Base-by-base conservation (phyloP, 345 rosid genomes). In the Kandelia obovata region DNA sequence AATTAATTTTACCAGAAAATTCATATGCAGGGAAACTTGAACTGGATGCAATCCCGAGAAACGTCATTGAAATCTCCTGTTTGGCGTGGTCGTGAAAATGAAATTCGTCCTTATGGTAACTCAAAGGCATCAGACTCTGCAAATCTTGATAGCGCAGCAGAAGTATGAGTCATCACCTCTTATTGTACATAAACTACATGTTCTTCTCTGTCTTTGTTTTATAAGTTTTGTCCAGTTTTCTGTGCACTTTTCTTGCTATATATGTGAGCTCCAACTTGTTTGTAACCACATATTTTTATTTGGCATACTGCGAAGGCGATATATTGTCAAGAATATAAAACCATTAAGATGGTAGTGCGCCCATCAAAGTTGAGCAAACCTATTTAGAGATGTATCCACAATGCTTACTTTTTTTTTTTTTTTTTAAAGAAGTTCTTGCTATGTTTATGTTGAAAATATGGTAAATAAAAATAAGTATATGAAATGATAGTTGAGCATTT, bases 11-110 rank as follows among this genome's bases (percentile, higher is more conserved):
- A 58, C 61, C n/a, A 53, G 65, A 55, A 61, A 69, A 52, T 23
- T 56, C 62, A 2, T 57, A 47, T 85, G 70, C 73, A 95, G 99
- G 99, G 99, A 58, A 95, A 95, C 84, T 83, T 95, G 82, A 95
- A 95, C 53, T 95, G 99, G 99, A 95, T 95, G 99, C 96, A 86
- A 83, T 95, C 99, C 78, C 87, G 99, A 75, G 99, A 95, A 83
- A 75, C 88, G 67, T 83, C 93, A 19, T 71, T 95, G 81, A 89
- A 84, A 79, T 89, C 99, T 59, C 84, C 96, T 72, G 97, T 95
- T 70, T 95, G 99, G 99, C 85, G 65, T 72, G 97, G 93, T 32
- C 93, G 97, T 67, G 99, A 95, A 81, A 88, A 87, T 77, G 99
- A 95, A 79, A 88, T 95, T 58, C 86, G 99, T 70, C 99, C 99